Evolutionary conservation across 208 protist genomes (phyloP).

Genomic region (Leishmania braziliensis): DNA sequence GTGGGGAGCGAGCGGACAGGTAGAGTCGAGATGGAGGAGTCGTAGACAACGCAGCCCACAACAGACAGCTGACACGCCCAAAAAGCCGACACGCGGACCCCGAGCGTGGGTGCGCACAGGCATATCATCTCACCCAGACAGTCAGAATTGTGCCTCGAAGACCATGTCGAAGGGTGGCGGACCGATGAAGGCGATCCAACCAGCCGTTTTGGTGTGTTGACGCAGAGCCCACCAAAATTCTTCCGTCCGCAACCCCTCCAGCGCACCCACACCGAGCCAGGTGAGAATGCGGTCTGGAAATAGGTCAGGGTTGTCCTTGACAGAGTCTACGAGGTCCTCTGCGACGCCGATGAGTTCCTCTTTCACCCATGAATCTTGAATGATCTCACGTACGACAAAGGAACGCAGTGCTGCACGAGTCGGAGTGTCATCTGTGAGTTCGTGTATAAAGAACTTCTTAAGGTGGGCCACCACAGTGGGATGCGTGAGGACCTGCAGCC

Average conservation of each 20-base stretch:
- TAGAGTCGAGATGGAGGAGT: not conserved
- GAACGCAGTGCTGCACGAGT: constrained; percentile 53
- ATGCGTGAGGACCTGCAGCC: constrained; percentile 60
- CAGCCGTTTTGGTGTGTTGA: constrained; percentile 17
- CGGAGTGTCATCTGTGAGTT: constrained; percentile 61
- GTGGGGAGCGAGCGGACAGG: not conserved
- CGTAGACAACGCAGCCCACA: not conserved
- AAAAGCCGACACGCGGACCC: not conserved
- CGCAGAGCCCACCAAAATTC: constrained; percentile 46
- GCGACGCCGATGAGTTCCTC: constrained; percentile 81
- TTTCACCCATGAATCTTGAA: constrained; percentile 79
- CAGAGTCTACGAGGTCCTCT: constrained; percentile 45
- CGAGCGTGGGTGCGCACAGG: not conserved
- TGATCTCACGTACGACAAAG: constrained; percentile 76
- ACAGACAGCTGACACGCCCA: not conserved
- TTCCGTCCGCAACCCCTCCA: constrained; percentile 38
- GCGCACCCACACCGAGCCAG: constrained; percentile 48
- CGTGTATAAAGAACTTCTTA: constrained; percentile 56
- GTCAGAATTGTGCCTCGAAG: constrained; percentile 36
- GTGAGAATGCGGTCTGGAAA: constrained; percentile 54
- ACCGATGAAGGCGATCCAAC: constrained; percentile 65
- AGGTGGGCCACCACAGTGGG: constrained; percentile 41
- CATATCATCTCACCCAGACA: not conserved
- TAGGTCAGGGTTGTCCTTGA: constrained; percentile 57
- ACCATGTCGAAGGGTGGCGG: constrained; percentile 34